Percentiles rank a stretch among this genome's conserved stretches.
Conservation (phyloP, 2,329 filamentous ascomycete species). For the Exophiala sp. region DNA sequence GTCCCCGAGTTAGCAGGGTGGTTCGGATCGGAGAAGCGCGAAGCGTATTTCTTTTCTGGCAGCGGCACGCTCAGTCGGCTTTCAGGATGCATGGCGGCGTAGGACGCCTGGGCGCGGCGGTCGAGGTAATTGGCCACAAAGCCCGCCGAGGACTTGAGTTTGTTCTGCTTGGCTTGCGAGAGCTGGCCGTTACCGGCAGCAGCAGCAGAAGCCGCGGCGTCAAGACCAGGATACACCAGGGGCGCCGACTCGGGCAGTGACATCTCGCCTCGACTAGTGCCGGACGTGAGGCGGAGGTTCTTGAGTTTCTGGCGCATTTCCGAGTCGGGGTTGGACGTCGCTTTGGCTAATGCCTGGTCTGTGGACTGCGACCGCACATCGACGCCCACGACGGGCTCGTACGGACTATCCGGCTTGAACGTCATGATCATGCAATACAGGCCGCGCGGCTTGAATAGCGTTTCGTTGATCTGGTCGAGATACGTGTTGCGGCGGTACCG, state of each 20-base stretch:
- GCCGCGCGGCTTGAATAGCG: slow-evolving; percentile 53
- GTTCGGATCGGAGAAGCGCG: slow-evolving; percentile 48
- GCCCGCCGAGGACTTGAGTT: slow-evolving; percentile 23
- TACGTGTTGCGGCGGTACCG: slow-evolving; percentile 46
- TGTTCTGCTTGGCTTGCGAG: slow-evolving; percentile 19
- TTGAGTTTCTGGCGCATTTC: slow-evolving; percentile 14
- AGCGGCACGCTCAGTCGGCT: slow-evolving; percentile 34
- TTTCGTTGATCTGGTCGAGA: slow-evolving; percentile 51
- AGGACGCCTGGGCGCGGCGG: slow-evolving; percentile 44
- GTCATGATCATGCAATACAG: slow-evolving; percentile 53
- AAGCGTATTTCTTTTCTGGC: slow-evolving; percentile 38
- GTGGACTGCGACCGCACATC: slow-evolving; percentile 30
- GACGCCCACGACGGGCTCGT: slow-evolving; percentile 23
- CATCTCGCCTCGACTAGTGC: slow-evolving; percentile 35
- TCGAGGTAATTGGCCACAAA: slow-evolving; percentile 49
- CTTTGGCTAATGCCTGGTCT: slow-evolving; percentile 32
- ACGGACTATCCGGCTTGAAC: slow-evolving; percentile 41
- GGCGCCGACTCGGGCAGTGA: slow-evolving; percentile 43
- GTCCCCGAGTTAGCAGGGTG: slow-evolving; percentile 48
- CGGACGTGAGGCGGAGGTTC: slow-evolving; percentile 19
- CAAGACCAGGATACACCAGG: slow-evolving; percentile 43
- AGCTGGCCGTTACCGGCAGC: slow-evolving; percentile 1
- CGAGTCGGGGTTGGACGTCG: slow-evolving; percentile 23
- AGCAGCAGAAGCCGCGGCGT: too few species aligned
- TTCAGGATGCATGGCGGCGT: slow-evolving; percentile 37